These are phyloP conservation scores for Piloderma croceum DNA, from an alignment of 768 basidiomycete genomes.

Conservation along the genomic window DNA sequence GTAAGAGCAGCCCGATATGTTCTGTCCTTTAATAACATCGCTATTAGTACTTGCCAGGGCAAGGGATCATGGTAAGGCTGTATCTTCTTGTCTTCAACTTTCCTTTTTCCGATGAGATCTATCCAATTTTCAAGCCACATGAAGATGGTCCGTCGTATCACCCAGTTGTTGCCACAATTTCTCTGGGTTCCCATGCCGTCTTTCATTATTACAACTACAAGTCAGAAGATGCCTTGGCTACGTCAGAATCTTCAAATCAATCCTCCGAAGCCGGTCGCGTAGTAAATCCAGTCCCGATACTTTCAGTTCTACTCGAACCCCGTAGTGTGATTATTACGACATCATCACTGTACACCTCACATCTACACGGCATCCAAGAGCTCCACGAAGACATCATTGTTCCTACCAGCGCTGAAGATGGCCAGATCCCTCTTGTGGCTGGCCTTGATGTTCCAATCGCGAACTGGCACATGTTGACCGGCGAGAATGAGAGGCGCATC, in stretches of 20 bases:
- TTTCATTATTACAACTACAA: slow-evolving; percentile 78
- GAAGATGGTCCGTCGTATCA: slow-evolving; percentile 88
- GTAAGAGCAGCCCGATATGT: slow-evolving; percentile 30
- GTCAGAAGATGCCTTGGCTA: slow-evolving; percentile 12
- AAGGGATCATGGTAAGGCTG: slow-evolving; percentile 84
- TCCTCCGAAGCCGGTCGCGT: slow-evolving; percentile 36
- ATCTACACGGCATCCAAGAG: slow-evolving; percentile 79
- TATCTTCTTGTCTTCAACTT: slow-evolving; percentile 5
- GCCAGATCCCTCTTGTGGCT: slow-evolving; percentile 20
- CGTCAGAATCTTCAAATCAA: slow-evolving; percentile 10
- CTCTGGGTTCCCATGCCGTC: slow-evolving; percentile 75
- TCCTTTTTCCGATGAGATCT: slow-evolving; percentile 1
- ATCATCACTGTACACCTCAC: slow-evolving; percentile 58
- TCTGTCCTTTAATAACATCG: slow-evolving; percentile 12
- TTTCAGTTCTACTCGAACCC: slow-evolving; percentile 77
- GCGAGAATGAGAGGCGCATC: slow-evolving; percentile 30
- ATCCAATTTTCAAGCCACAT: slow-evolving; percentile 58
- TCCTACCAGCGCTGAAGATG: too few species aligned
- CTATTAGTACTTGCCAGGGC: slow-evolving; percentile 72
- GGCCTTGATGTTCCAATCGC: slow-evolving; percentile 37
- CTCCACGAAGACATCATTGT: slow-evolving; percentile 41
- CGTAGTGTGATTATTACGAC: slow-evolving; percentile 80
- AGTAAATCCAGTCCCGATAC: slow-evolving; percentile 60
- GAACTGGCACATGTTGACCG: slow-evolving; percentile 52
- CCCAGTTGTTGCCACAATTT: slow-evolving; percentile 87